Base-by-base conservation (phyloP, 495 filamentous ascomycete species). In the Xylaria acuta region DNA sequence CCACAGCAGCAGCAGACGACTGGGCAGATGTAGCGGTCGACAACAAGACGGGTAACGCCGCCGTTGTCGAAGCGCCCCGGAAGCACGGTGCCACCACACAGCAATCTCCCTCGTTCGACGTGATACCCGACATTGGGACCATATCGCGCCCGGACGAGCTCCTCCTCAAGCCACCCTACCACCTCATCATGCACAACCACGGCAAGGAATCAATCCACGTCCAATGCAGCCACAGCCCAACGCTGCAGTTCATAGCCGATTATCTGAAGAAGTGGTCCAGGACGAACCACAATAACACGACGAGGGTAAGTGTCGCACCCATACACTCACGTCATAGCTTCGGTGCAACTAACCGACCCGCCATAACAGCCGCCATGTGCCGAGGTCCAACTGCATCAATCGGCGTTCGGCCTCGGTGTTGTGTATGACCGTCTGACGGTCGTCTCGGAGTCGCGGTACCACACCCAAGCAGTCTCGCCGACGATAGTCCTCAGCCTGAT, bases 231-330 rank as follows among this genome's bases (percentile, higher is more conserved):
- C 83, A 85, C 60, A 82, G 81, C 53, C 76, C 78, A 30, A 78
- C 81, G 0, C 56, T 85, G 5, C 74, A 83, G 70, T 45, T 85
- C 8, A 70, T 85, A 40, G 73, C 78, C 1, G 78, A 81, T 0
- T 84, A 83, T 54, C 69, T 84, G 11, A 79, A 77, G 60, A 78
- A 77, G 22, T 82, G 81, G 82, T 80, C 79, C 49, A 74, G 78
- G 18, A 71, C 78, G 2, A 83, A 83, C 53, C 76, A 80, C 49
- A 70, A 82, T n/a, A 75, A 81, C 27, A 74, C 73, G 4, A 73
- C 67, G 2, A 76, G 72, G 56, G 81, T 80, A 73, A 72, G 78
- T 73, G 12, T 16, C 43, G 9, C 32, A 34, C 56, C 7, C 34
- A 27, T 40, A 30, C 62, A 20, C 22, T 18, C n/a, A 6, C 16